Percentiles rank a stretch among this genome's conserved stretches.
Evolutionary conservation across 331 rosid species (phyloP).

Genomic region (Ulmus americana): DNA sequence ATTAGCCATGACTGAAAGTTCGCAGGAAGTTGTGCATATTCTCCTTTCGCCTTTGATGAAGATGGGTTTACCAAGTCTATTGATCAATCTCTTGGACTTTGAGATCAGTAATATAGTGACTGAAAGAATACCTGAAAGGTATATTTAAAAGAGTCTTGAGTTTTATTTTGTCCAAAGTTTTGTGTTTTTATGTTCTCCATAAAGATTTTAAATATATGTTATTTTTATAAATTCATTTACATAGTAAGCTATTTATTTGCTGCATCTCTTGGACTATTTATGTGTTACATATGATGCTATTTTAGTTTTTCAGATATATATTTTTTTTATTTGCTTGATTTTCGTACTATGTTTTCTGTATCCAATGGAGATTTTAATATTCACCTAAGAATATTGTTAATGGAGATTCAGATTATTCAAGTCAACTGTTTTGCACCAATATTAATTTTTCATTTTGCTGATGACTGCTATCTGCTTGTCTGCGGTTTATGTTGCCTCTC

Average conservation of each 20-base stretch:
- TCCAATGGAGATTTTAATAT: no score
- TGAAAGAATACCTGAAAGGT: conserved; percentile 79
- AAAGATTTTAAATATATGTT: no score
- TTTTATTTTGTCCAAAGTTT: no score
- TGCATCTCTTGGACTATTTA: neutral
- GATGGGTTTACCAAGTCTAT: conserved; percentile 64
- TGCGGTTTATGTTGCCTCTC: neutral
- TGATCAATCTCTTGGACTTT: conserved; percentile 55
- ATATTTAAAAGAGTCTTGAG: neutral
- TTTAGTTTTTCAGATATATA: neutral
- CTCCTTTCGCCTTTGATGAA: conserved; percentile 65
- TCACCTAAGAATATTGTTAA: no score
- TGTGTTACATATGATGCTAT: neutral
- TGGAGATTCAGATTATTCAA: no score
- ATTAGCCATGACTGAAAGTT: conserved; percentile 66
- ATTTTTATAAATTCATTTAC: no score
- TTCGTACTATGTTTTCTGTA: no score
- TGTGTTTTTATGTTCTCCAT: no score
- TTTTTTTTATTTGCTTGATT: no score
- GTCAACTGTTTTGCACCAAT: no score
- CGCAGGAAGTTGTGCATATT: conserved; percentile 39
- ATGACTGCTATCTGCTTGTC: neutral
- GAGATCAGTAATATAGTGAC: conserved; percentile 51
- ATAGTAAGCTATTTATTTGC: neutral
- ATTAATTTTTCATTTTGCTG: no score